Evolutionary conservation across 1,284 basidiomycete genomes (phyloP), one percentile per base, ranked within the genome.

Genomic region (Austroboletus novae-zelandiae): DNA sequence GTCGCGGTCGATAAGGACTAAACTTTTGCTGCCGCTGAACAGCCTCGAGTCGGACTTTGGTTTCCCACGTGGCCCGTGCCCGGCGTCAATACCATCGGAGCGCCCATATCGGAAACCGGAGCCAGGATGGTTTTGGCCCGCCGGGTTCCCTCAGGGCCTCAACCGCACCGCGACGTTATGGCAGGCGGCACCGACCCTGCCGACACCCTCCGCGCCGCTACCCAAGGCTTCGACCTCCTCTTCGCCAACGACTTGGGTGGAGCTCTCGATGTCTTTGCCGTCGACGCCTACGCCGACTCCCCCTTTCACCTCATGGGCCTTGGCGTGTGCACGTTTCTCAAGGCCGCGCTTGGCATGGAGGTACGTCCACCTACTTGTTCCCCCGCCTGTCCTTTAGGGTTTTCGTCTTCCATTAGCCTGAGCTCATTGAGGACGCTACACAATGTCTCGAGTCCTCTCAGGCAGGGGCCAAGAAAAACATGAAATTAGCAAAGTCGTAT

Each of bases 311-410:
- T 79, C 32, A 73, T 89, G 51, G 88, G 88, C 3, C 70, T 81
- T 1, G 89, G 87, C n/a, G 80, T 83, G 0, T 83, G 82, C 53
- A 78, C 80, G 1, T 90, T 90, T 58, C 69, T 91, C 30, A 83
- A 89, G 66, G 89, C 88, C 2, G 86, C 85, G 1, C 69, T 91
- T n/a, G 85, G 86, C 17, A 83, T 90, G 83, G 88, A 91, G 78
- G 84, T 83, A 40, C n/a, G 23, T 14, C 23, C 11, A 29, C 31
- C 18, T 2, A 15, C n/a, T 3, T 17, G 17, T 18, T 9, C 8
- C 14, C 14, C 5, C 9, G 40, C 15, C 13, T n/a, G 6, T 9
- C 4, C 10, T 11, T 9, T 9, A n/a, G 7, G 7, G 7, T 3
- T 45, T 8, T 13, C 14, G 9, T 29, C 15, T 11, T 11, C 23